Conservation (phyloP, 768 basidiomycete species). For the Kwoniella dejecticola region DNA sequence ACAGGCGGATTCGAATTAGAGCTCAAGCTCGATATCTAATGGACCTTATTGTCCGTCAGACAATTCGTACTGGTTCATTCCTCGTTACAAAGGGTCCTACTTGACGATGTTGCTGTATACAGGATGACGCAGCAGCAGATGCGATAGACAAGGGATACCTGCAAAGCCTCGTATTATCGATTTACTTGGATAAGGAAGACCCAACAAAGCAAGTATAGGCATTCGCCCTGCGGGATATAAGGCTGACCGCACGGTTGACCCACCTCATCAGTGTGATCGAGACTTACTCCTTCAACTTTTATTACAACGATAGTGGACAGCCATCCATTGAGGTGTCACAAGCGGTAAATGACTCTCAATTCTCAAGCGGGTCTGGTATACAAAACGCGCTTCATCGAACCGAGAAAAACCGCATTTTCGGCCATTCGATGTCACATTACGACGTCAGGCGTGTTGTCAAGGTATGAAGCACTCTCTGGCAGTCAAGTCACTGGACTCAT, state of each 20-base stretch:
- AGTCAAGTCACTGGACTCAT: too few species aligned
- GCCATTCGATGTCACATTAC: background rate
- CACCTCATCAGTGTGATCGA: slow-evolving; percentile 41
- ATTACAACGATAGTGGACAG: background rate
- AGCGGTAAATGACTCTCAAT: background rate
- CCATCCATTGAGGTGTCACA: slow-evolving; percentile 1
- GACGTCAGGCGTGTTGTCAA: slow-evolving; percentile 10
- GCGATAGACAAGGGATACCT: slow-evolving; percentile 23
- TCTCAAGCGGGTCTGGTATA: too few species aligned
- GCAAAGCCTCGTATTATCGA: slow-evolving; percentile 12
- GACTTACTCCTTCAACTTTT: slow-evolving; percentile 33
- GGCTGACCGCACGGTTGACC: too few species aligned
- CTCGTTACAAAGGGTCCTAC: too few species aligned
- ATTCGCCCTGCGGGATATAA: background rate
- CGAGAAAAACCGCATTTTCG: slow-evolving; percentile 2
- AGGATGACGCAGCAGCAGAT: slow-evolving; percentile 13
- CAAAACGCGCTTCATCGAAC: too few species aligned
- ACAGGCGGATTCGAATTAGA: too few species aligned
- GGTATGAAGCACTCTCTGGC: background rate
- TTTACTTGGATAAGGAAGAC: slow-evolving; percentile 19
- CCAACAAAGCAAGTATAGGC: slow-evolving; percentile 22
- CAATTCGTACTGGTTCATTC: too few species aligned
- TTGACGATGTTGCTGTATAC: background rate
- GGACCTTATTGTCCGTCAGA: too few species aligned
- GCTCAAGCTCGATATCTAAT: too few species aligned